A percentile compares a stretch with the other conserved stretches of the same genome.
Evolutionary conservation across 495 filamentous ascomycete species (phyloP).

Genomic region (Cenococcum geophilum): DNA sequence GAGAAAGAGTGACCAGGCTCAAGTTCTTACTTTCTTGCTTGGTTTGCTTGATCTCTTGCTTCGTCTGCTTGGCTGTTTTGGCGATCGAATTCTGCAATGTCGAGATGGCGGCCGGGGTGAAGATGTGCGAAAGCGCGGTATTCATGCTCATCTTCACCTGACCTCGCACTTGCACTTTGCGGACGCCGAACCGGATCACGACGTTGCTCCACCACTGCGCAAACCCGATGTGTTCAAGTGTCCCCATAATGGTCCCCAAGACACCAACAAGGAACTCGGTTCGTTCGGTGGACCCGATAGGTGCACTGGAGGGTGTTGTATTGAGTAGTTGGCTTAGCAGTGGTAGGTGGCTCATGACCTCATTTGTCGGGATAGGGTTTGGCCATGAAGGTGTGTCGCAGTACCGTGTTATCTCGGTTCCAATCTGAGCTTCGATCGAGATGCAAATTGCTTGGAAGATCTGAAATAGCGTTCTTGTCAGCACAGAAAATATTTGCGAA

Average conservation of each 20-base stretch:
- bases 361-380: not conserved
- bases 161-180: not conserved
- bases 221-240: conserved; percentile 6
- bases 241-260: not conserved
- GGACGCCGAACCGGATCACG: conserved; percentile 1
- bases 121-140: not conserved
- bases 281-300: not conserved
- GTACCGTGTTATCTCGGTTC: conserved; percentile 6
- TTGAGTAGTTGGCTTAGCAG: conserved; percentile 2
- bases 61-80: conserved; percentile 2
- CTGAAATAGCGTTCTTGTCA: not conserved
- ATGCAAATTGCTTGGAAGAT: conserved; percentile 2
- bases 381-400: conserved; percentile 3
- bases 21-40: conserved; percentile 2
- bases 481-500: not conserved
- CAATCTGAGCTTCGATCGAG: conserved; percentile 5
- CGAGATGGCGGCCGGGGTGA: not conserved
- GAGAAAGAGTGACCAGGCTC: not conserved
- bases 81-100: not conserved
- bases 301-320: not conserved
- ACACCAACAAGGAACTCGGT: conserved; percentile 5
- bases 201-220: not conserved
- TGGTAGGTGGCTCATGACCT: conserved; percentile 4
- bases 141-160: not conserved
- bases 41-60: conserved; percentile 6